Base-by-base conservation (phyloP, 2,329 filamentous ascomycete species). In the Epichloe aotearoae region DNA sequence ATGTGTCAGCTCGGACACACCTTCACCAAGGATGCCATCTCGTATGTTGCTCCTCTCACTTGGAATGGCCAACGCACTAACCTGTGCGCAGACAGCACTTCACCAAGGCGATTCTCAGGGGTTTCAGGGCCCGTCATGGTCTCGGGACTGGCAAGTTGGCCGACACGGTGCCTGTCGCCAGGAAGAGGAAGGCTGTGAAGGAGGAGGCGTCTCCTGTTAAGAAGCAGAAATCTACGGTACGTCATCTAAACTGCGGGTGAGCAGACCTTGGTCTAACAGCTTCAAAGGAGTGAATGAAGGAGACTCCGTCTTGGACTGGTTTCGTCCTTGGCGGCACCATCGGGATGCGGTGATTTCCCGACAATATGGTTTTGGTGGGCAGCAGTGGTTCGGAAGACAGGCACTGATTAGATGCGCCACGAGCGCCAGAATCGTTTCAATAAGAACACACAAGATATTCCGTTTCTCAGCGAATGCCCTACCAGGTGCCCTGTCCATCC, bases 11-110 rank as follows among this genome's bases (percentile, higher is more conserved):
- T 65, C 15, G 67, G 66, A 10, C 64, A 69, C 23, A 36, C 51
- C 8, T 70, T 70, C 34, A 66, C 64, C 50, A 63, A 65, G 36
- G 65, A 67, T n/a, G 68, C 68, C 36, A 63, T 70, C 38, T 62
- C 58, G 68, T 70, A 57, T 39, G 67, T 62, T 12, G 34, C 6
- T 20, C 7, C 15, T 11, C n/a, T 42, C 26, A 3, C 26, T 26
- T 14, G 14, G 11, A 34, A 3, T 20, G 15, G n/a, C 7, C 26
- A 8, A 37, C 11, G 41, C 20, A 10, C n/a, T 15, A 7, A 38
- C 33, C 36, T 15, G n/a, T 17, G 12, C 47, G 17, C 30, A 71
- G 68, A 2, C 68, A 71, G 55, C 67, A 67, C 45, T 70, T 66
- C 56, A 61, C 59, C 55, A 71, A 71, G 56, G 54, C 55, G 19